Evolutionary conservation across 2,329 filamentous ascomycete species (phyloP), one percentile per base, ranked within the genome.

Genomic region (Penicillium sp.): DNA sequence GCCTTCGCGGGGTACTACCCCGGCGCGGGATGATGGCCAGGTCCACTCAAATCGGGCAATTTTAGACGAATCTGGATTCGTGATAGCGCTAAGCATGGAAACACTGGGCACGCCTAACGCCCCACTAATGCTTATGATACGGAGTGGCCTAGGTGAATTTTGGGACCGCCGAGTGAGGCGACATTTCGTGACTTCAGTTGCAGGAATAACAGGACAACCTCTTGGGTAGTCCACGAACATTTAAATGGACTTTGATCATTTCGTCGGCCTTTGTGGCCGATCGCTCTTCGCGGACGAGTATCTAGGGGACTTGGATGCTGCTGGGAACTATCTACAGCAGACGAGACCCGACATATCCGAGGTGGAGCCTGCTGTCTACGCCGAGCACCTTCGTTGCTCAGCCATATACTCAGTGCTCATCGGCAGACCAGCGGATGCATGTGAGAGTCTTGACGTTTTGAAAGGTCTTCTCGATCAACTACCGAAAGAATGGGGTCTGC

Each of bases 221-320:
- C 33, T 16, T 40, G 16, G 14, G n/a, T 19, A 26, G 8, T 14
- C 19, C 16, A 26, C 26, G 14, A 1, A 33, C 37, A 16, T 4
- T 26, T n/a, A 52, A 16, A 66, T 68, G 61, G 55, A 64, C 6
- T 65, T 64, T 22, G 55, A 66, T 14, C 55, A 59, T 30, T 64
- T 65, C 28, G 13, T 69, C 30, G 51, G 30, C 43, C 38, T 67
- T 10, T 62, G 60, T 22, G 66, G 64, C 33, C 59, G 63, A 49
- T 68, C 67, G 4, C 46, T 68, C 6, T 69, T 69, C 28, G 26
- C 65, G 4, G 67, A 69, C 22, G 67, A 70, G 52, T 64, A 69
- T 58, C 55, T 61, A 28, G 68, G 68, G 13, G 62, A 70, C 37
- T 42, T 68, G 8, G 60, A 66, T 51, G 65, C 58, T 14, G 67